phyloP scores from a whole-genome alignment of 1,284 basidiomycete genomes.

The Phylloporus gajari region DNA sequence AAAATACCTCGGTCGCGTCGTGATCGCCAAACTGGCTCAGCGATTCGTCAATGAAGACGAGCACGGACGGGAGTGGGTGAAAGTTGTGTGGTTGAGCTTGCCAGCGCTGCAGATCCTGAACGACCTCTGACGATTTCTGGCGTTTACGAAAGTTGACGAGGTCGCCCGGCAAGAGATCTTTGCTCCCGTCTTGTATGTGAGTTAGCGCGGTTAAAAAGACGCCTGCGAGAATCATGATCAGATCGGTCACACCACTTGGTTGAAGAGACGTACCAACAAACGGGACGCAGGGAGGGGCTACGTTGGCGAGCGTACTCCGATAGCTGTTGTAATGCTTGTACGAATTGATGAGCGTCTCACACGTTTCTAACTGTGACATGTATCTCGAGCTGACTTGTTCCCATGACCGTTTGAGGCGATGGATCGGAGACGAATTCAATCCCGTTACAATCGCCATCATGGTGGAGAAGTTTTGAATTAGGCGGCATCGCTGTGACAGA shows the following conservation, averaged over 20 bases:
- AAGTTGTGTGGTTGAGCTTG: constrained; percentile 93
- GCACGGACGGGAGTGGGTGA: constrained; percentile 72
- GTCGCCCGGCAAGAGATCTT: constrained; percentile 82
- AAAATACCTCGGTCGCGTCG: constrained; percentile 62
- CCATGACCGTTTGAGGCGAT: constrained; percentile 83
- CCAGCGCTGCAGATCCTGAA: constrained; percentile 96
- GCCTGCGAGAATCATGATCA: constrained; percentile 52
- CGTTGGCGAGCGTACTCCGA: constrained; percentile 69
- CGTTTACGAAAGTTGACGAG: constrained; percentile 98
- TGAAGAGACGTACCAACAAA: constrained; percentile 71
- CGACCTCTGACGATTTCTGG: constrained; percentile 92
- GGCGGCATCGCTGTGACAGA: constrained; percentile 67
- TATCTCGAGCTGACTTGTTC: constrained; percentile 66
- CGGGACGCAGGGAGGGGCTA: constrained; percentile 83
- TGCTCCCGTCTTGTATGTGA: constrained; percentile 88
- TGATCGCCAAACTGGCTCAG: constrained; percentile 62
- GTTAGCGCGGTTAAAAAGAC: constrained; percentile 84
- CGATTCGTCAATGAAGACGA: constrained; percentile 81
- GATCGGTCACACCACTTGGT: neutral
- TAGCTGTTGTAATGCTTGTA: constrained; percentile 83
- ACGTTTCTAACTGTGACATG: constrained; percentile 57
- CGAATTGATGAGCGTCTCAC: constrained; percentile 72
- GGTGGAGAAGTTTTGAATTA: constrained; percentile 80
- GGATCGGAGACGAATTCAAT: constrained; percentile 80
- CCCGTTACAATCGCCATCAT: constrained; percentile 85